phyloP scores from a whole-genome alignment of 164 flowering plant species.

The Vitis cinerea region DNA sequence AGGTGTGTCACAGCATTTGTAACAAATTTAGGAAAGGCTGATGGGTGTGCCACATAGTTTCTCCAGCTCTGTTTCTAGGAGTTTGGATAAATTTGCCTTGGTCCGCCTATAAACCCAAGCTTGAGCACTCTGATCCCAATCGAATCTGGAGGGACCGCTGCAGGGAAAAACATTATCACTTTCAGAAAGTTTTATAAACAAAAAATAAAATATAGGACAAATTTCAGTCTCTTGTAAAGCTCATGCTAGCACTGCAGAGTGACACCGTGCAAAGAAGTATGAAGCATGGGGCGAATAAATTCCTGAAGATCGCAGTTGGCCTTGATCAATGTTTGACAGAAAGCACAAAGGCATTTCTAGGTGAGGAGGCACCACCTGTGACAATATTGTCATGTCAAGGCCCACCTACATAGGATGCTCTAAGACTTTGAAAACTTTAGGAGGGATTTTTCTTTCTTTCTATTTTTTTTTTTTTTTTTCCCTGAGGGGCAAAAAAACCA shows the following conservation, averaged over 20 bases:
- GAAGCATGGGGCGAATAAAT: no score
- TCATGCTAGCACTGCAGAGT: neutral
- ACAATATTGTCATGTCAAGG: no score
- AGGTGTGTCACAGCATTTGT: neutral
- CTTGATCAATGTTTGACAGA: neutral
- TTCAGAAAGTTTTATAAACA: neutral
- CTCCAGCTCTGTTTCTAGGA: conserved; percentile 69
- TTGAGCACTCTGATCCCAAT: conserved; percentile 65
- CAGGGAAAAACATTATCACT: conserved; percentile 19
- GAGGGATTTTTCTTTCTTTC: no score
- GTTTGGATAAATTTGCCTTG: conserved; percentile 44
- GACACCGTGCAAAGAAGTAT: neutral
- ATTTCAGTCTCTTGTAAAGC: neutral
- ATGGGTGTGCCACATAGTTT: conserved; percentile 70
- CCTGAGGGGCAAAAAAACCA: no score
- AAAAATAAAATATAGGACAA: neutral
- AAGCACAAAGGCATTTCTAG: neutral
- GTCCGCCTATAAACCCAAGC: conserved; percentile 85
- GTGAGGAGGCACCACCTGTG: neutral
- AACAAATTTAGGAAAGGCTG: conserved; percentile 39
- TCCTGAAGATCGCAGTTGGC: no score
- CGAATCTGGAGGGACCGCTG: conserved; percentile 93
- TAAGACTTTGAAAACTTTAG: no score
- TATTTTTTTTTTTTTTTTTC: no score
- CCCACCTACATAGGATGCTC: neutral